Percentiles rank a stretch among this genome's conserved stretches.
phyloP scores from a whole-genome alignment of 2,329 filamentous ascomycete genomes.

The Fusarium foetens region DNA sequence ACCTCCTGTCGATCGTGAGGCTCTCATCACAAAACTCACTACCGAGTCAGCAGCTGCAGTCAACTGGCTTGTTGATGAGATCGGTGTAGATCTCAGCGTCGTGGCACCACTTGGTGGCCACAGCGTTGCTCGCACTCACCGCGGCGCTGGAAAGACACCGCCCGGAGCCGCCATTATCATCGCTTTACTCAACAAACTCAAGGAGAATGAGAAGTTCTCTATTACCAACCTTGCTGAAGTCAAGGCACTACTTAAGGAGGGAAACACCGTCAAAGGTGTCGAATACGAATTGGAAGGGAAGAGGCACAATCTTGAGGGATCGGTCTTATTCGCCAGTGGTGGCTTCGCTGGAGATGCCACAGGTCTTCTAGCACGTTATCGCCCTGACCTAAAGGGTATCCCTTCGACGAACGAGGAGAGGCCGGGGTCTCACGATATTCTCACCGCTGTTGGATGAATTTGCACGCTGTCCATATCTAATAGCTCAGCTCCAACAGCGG shows the following conservation, averaged over 20 bases:
- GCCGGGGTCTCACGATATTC: slow-evolving; percentile 61
- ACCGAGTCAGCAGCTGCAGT: slow-evolving; percentile 60
- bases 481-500: too few species aligned
- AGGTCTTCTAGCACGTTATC: slow-evolving; percentile 65
- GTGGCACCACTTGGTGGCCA: slow-evolving; percentile 71
- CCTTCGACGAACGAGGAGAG: slow-evolving; percentile 72
- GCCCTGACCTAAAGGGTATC: slow-evolving; percentile 67
- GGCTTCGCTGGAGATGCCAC: slow-evolving; percentile 71
- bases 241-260: slow-evolving; percentile 56
- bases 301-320: slow-evolving; percentile 52
- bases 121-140: slow-evolving; percentile 57
- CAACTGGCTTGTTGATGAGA: slow-evolving; percentile 65
- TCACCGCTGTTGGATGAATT: slow-evolving; percentile 61
- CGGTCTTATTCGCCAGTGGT: slow-evolving; percentile 69
- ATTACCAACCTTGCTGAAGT: slow-evolving; percentile 65
- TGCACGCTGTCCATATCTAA: slow-evolving; percentile 68
- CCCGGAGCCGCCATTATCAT: slow-evolving; percentile 69
- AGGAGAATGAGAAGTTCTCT: slow-evolving; percentile 60
- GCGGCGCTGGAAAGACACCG: slow-evolving; percentile 64
- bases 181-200: slow-evolving; percentile 62
- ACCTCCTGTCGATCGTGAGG: slow-evolving; percentile 50
- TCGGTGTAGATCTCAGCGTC: slow-evolving; percentile 67
- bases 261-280: slow-evolving; percentile 60
- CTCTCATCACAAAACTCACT: slow-evolving; percentile 61
- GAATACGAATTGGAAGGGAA: slow-evolving; percentile 55